Conservation (phyloP, 768 basidiomycete genomes). For the Suillus tomentosus region DNA sequence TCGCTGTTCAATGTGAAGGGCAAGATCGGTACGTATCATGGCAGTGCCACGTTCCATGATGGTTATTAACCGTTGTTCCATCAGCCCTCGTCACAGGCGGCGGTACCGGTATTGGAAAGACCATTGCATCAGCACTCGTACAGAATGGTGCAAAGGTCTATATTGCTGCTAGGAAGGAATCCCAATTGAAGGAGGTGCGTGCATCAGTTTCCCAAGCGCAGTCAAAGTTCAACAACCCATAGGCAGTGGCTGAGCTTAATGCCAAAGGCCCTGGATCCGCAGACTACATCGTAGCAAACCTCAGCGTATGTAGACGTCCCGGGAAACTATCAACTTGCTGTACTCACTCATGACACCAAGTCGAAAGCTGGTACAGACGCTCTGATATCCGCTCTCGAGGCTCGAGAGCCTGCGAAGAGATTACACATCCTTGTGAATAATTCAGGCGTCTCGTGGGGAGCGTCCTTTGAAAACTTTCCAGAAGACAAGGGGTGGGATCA, state of each 20-base stretch:
- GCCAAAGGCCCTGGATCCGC: slow-evolving; percentile 59
- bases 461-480: slow-evolving; percentile 66
- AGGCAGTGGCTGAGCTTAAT: slow-evolving; percentile 64
- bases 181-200: slow-evolving; percentile 71
- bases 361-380: slow-evolving; percentile 79
- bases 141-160: slow-evolving; percentile 89
- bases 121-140: slow-evolving; percentile 82
- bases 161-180: slow-evolving; percentile 84
- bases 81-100: slow-evolving; percentile 82
- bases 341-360: slow-evolving; percentile 36
- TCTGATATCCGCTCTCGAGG: slow-evolving; percentile 66
- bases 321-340: background rate
- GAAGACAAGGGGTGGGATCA: slow-evolving; percentile 89
- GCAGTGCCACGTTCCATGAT: background rate
- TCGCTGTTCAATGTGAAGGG: slow-evolving; percentile 67
- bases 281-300: slow-evolving; percentile 73
- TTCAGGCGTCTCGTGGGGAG: slow-evolving; percentile 80
- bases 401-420: slow-evolving; percentile 56
- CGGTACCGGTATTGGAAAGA: slow-evolving; percentile 79
- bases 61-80: background rate
- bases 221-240: background rate
- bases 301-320: slow-evolving; percentile 52
- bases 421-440: slow-evolving; percentile 86
- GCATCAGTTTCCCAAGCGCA: background rate
- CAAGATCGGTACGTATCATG: slow-evolving; percentile 56